phyloP scores from a whole-genome alignment of 176 grass and related monocot species.

The Cenchrus fungigraminus region DNA sequence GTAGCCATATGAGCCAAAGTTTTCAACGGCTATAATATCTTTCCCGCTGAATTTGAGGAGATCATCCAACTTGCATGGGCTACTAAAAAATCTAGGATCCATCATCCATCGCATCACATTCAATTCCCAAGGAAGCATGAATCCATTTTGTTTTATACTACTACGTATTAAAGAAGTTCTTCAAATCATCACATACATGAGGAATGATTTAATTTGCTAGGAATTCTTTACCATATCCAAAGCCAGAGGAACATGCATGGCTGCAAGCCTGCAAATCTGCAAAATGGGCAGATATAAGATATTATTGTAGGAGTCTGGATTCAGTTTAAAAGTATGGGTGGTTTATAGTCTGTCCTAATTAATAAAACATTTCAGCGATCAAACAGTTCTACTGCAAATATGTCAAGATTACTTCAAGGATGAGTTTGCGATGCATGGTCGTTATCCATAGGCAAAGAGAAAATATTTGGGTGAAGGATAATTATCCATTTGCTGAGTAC shows the following conservation, averaged over 20 bases:
- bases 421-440: too few species aligned
- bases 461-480: neutral
- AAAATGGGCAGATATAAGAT: neutral
- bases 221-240: conserved; percentile 30
- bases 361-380: too few species aligned
- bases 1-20: too few species aligned
- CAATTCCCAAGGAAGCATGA: conserved; percentile 25
- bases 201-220: neutral
- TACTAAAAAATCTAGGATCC: neutral
- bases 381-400: too few species aligned
- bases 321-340: neutral
- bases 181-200: neutral
- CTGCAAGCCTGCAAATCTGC: neutral
- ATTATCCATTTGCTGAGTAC: too few species aligned
- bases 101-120: conserved; percentile 11
- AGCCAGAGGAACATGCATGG: neutral
- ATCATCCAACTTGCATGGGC: conserved; percentile 13
- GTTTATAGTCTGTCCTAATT: neutral
- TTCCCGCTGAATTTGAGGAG: conserved; percentile 10
- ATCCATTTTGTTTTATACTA: neutral
- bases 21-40: too few species aligned
- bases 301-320: neutral
- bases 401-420: too few species aligned
- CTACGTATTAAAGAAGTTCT: neutral
- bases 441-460: too few species aligned